Percentiles rank a stretch among this genome's conserved stretches.
Conservation (phyloP, 2,329 filamentous ascomycete genomes). For the Pseudohalonectria lignicola region DNA sequence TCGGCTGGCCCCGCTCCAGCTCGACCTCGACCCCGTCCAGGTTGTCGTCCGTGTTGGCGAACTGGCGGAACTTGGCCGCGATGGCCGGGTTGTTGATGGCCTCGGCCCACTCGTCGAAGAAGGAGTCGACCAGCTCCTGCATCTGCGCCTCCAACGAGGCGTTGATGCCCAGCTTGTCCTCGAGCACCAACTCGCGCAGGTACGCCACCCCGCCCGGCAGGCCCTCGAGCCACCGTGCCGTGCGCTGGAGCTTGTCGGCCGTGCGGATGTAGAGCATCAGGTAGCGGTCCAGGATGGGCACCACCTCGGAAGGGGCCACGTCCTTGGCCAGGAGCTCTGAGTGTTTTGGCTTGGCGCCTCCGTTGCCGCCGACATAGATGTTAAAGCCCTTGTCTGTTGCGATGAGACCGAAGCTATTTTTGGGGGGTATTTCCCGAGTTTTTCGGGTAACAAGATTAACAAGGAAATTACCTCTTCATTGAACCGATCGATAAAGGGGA, state of each 20-base stretch:
- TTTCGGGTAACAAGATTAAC: neutral
- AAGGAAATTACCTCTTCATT: no score
- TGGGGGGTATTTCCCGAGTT: neutral
- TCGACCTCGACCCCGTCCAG: conserved; percentile 60
- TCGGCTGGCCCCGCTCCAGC: conserved; percentile 58
- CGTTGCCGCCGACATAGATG: conserved; percentile 83
- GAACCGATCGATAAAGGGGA: no score
- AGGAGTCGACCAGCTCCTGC: conserved; percentile 71
- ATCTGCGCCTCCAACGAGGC: conserved; percentile 80
- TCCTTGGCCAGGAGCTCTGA: conserved; percentile 78
- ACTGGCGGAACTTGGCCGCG: conserved; percentile 65
- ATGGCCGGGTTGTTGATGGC: conserved; percentile 60
- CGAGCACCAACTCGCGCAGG: conserved; percentile 68
- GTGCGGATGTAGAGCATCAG: conserved; percentile 91
- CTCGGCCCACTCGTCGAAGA: conserved; percentile 89
- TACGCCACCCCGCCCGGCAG: conserved; percentile 78
- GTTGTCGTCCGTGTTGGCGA: conserved; percentile 69
- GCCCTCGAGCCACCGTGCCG: conserved; percentile 76
- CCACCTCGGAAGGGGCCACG: conserved; percentile 69
- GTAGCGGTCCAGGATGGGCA: conserved; percentile 79
- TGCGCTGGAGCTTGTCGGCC: conserved; percentile 80
- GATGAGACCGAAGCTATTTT: conserved; percentile 67
- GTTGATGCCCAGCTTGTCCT: conserved; percentile 79
- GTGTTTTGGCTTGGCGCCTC: conserved; percentile 75
- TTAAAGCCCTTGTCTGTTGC: conserved; percentile 91